These are phyloP conservation scores for Hibiscus tridactylites DNA, from an alignment of 345 rosid species.

Conservation along the genomic window DNA sequence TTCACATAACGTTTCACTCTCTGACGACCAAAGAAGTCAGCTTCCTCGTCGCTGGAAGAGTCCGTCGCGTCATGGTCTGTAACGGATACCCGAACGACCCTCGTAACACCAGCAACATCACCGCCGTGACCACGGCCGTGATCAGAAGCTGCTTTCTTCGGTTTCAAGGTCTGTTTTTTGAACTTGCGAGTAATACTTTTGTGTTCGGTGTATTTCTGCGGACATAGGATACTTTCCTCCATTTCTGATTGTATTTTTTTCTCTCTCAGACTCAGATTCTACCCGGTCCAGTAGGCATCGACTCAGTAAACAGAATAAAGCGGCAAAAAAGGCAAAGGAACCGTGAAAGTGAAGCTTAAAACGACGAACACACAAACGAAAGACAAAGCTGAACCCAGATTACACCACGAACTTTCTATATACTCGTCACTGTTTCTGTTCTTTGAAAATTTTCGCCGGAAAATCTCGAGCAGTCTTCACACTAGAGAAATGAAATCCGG, in stretches of 20 bases:
- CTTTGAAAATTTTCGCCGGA: neutral
- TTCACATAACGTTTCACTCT: slow-evolving; percentile 62
- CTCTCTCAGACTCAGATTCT: slow-evolving; percentile 17
- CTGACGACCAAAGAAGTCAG: slow-evolving; percentile 24
- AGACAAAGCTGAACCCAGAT: neutral
- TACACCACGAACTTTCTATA: neutral
- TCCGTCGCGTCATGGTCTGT: slow-evolving; percentile 86
- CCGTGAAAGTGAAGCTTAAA: slow-evolving; percentile 17
- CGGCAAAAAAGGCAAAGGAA: neutral
- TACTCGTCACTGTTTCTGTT: neutral
- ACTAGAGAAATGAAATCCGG: neutral
- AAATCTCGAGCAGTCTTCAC: neutral
- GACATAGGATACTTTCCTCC: slow-evolving; percentile 44
- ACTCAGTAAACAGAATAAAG: neutral
- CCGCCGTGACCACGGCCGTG: neutral
- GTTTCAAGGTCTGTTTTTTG: slow-evolving; percentile 21
- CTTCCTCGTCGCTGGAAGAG: slow-evolving; percentile 77
- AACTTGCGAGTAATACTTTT: slow-evolving; percentile 37
- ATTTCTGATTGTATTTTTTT: slow-evolving; percentile 1
- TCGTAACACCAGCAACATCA: neutral
- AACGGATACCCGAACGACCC: slow-evolving; percentile 45
- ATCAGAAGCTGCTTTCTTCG: slow-evolving; percentile 7
- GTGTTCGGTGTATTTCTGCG: slow-evolving; percentile 65
- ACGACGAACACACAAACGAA: neutral
- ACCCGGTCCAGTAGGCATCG: slow-evolving; percentile 10